Base-by-base conservation (phyloP, 1,284 basidiomycete species). In the Macrocystidia cucumis region DNA sequence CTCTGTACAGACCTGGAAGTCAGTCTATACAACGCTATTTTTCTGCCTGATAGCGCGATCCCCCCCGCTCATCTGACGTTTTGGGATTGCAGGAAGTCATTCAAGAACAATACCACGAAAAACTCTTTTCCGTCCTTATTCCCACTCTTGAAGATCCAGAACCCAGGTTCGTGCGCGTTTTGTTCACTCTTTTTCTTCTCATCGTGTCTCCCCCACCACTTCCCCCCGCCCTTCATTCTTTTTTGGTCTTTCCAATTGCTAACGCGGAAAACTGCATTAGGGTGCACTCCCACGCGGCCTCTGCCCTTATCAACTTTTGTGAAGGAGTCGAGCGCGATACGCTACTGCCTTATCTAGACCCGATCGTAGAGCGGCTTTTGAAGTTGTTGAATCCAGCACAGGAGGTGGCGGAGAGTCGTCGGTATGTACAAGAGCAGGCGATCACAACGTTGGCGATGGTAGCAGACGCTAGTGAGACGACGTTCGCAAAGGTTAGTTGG, bases 251-350 rank as follows among this genome's bases (percentile, higher is more conserved):
- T 16, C 7, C n/a, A 11, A 21, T 18, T 18, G 3, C 40, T 30
- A 40, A 29, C 20, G 7, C 9, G n/a, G n/a, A n/a, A n/a, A n/a
- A n/a, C n/a, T n/a, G 9, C 18, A 13, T 21, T 46, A 88, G 88
- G 19, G 87, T 91, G 0, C 85, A 88, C 42, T 69, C 85, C 0
- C 89, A 91, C 46, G 85, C 88, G 0, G 85, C 86, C 0, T 81
- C 88, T 0, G 85, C 85, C 0, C 65, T 91, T n/a, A 87, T 90
- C 50, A 91, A 91, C 55, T 91, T 91, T 57, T 91, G 85, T 56
- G 82, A 90, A 52, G 82, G 82, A 24, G 81, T 85, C 20, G 78
- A 77, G 44, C 67, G 74, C n/a, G 71, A 81, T 12, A 77, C 73
- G 0, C 69, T 89, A 2, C 48, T 81, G 1, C 80, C 80, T 0